Percentiles rank a stretch among this genome's conserved stretches.
Conservation (phyloP, 768 basidiomycete genomes). For the Leccinum obscurum region DNA sequence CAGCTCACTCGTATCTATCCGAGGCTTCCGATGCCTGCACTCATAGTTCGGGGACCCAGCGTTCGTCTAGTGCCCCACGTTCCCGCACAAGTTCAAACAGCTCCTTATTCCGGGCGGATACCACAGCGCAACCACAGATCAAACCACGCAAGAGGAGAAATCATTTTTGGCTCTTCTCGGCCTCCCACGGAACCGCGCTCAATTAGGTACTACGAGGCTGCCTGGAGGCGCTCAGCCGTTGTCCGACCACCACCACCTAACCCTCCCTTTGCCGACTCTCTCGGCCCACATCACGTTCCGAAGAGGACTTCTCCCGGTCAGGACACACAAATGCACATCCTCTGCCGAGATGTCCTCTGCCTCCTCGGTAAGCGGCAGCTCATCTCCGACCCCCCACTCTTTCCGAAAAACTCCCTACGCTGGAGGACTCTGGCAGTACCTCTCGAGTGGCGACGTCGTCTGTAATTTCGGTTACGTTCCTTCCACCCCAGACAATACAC, state of each 20-base stretch:
- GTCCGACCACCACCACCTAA: neutral
- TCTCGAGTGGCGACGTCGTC: conserved; percentile 77
- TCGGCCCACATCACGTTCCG: conserved; percentile 32
- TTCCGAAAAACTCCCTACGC: conserved; percentile 35
- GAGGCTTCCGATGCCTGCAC: conserved; percentile 17
- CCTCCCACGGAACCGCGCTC: conserved; percentile 47
- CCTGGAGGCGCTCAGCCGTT: conserved; percentile 46
- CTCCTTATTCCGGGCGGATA: conserved; percentile 24
- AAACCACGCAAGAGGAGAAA: conserved; percentile 21
- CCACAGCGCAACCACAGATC: conserved; percentile 9
- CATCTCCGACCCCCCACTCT: conserved; percentile 21
- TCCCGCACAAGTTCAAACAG: conserved; percentile 10
- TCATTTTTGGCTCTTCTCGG: conserved; percentile 37
- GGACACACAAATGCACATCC: conserved; percentile 41
- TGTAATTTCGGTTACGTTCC: conserved; percentile 83
- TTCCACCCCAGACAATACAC: conserved; percentile 32
- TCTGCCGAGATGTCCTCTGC: conserved; percentile 49
- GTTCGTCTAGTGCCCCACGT: conserved; percentile 9
- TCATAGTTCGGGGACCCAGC: conserved; percentile 5
- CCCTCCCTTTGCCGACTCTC: conserved; percentile 22
- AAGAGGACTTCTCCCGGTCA: conserved; percentile 41
- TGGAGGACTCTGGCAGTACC: conserved; percentile 67
- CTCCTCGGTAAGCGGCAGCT: conserved; percentile 32
- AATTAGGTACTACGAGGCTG: conserved; percentile 45
- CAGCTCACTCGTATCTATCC: conserved; percentile 59